Evolutionary conservation across 768 basidiomycete genomes (phyloP), one percentile per base, ranked within the genome.

Genomic region (Flagelloscypha sp.): DNA sequence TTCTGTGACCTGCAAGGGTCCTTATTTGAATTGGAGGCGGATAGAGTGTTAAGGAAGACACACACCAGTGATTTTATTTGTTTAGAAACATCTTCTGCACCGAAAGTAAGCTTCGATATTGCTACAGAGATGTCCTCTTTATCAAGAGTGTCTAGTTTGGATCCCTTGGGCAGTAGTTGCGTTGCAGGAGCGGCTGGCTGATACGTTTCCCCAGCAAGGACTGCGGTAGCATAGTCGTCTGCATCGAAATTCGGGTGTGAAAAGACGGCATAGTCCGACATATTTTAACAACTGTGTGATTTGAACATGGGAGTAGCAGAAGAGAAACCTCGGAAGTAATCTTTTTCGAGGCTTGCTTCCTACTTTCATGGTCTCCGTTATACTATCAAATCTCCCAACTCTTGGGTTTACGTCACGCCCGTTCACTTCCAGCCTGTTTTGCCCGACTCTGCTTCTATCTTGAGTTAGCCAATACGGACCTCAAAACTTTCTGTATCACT

Each of bases 51-150:
- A 12, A n/a, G 33, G 16, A 27, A 7, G 11, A 15, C 7, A 62
- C 80, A 45, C 40, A 93, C 90, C 57, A 94, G 65, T 30, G 66
- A 69, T 58, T 84, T 85, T 34, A 98, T 81, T 57, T 97, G 89
- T 54, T 83, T 87, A 18, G 82, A 79, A 13, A 94, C 79, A 56
- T 98, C 92, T 25, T 97, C 94, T 40, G 97, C 82, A 1, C 81
- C 85, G 49, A 79, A 73, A 42, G 79, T 84, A 3, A 99, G 67
- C 55, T 87, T 92, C 5, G 87, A 79, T 19, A 97, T 81, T 3
- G 89, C 88, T 3, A 87, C 72, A 3, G 86, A 84, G 8, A 95
- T 82, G 46, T 97, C 94, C 41, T 90, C 88, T 53, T 80, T 86
- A 15, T 74, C 68, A 5, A 65, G 64, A 6, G 72, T 70, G 33